A percentile compares a stretch with the other conserved stretches of the same genome.
Conservation (phyloP, 2,329 filamentous ascomycete genomes). For the Penicillium palitans region DNA sequence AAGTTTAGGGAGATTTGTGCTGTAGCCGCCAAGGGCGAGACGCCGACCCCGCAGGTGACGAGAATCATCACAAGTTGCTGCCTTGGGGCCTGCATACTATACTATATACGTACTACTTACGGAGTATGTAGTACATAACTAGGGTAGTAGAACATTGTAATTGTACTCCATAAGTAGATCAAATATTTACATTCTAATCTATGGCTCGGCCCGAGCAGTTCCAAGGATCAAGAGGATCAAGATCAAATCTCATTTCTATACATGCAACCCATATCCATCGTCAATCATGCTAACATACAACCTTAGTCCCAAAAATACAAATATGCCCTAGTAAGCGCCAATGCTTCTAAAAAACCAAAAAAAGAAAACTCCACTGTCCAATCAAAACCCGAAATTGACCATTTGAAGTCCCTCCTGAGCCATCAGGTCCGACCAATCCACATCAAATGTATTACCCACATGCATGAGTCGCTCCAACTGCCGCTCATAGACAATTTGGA, state of each 20-base stretch:
- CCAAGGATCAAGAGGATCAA: not conserved
- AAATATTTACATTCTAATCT: not conserved
- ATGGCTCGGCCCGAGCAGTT: slow-evolving; percentile 7
- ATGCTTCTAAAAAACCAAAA: slow-evolving; percentile 6
- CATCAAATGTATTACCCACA: slow-evolving; percentile 44
- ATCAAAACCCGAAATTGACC: slow-evolving; percentile 53
- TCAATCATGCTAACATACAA: slow-evolving; percentile 21
- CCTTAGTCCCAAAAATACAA: slow-evolving; percentile 1
- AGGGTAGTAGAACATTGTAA: too few relatives aligned
- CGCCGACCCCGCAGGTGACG: slow-evolving; percentile 26
- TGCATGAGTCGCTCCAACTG: slow-evolving; percentile 46
- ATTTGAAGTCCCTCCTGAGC: slow-evolving; percentile 48
- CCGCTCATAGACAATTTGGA: slow-evolving; percentile 51
- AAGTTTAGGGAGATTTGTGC: not conserved
- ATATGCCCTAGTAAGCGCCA: slow-evolving; percentile 5
- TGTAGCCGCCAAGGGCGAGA: slow-evolving; percentile 21
- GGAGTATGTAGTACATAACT: too few relatives aligned
- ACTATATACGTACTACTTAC: too few relatives aligned
- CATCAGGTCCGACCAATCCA: slow-evolving; percentile 55
- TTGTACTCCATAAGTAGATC: too few relatives aligned
- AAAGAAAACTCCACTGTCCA: slow-evolving; percentile 6
- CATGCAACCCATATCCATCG: slow-evolving; percentile 19
- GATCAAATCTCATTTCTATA: slow-evolving; percentile 18
- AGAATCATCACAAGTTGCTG: slow-evolving; percentile 15
- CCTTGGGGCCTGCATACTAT: slow-evolving; percentile 3